phyloP scores from a whole-genome alignment of 1,284 basidiomycete genomes.

The Rhodotorula mucilaginosa region DNA sequence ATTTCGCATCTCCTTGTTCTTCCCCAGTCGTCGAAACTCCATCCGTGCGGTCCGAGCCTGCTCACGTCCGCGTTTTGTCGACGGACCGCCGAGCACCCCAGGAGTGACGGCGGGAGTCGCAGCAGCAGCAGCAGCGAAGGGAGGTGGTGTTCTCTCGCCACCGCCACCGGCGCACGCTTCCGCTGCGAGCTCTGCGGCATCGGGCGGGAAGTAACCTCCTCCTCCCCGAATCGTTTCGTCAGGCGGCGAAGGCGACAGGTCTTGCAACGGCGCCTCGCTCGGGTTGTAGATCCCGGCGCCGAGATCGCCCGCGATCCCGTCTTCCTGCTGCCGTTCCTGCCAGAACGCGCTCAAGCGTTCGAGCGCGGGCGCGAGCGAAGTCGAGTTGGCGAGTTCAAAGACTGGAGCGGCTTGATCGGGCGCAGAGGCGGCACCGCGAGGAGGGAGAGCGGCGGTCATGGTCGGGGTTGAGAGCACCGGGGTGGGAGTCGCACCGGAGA shows the following conservation, averaged over 20 bases:
- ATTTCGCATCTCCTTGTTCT: constrained; percentile 30
- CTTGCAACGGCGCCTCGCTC: background rate
- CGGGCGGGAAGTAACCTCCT: background rate
- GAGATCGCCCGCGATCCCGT: constrained; percentile 41
- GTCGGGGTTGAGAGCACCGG: background rate
- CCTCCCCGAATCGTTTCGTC: background rate
- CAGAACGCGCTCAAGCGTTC: constrained; percentile 42
- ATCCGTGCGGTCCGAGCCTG: constrained; percentile 25
- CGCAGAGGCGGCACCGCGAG: background rate
- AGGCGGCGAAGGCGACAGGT: constrained; percentile 24
- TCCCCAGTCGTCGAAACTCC: constrained; percentile 32
- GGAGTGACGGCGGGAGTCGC: constrained; percentile 27
- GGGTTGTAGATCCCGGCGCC: constrained; percentile 25
- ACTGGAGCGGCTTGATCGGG: constrained; percentile 18
- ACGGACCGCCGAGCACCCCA: constrained; percentile 13
- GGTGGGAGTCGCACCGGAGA: constrained; percentile 25
- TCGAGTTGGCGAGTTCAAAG: constrained; percentile 36
- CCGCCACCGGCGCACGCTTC: background rate
- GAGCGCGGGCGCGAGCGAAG: constrained; percentile 37
- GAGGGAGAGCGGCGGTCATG: background rate
- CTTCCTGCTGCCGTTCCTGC: constrained; percentile 40
- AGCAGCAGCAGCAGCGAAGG: background rate
- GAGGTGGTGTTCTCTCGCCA: background rate
- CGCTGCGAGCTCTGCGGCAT: background rate
- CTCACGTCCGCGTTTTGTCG: constrained; percentile 21